Evolutionary conservation across 2,329 filamentous ascomycete genomes (phyloP).

Genomic region (Neonectria neomacrospora): DNA sequence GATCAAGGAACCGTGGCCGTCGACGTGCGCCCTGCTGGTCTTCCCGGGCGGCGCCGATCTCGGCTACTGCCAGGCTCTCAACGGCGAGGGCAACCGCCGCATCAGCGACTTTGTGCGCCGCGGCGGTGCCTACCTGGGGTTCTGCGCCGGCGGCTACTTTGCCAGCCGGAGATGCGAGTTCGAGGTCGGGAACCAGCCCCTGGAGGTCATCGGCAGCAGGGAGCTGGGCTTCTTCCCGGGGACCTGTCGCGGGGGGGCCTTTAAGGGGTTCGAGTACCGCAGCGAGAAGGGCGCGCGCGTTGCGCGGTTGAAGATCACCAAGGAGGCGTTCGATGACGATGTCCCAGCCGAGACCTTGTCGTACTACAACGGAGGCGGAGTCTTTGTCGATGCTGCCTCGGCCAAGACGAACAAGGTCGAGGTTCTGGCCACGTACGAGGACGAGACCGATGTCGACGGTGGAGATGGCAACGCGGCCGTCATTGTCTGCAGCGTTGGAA

Average conservation of each 20-base stretch:
- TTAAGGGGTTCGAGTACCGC: slow-evolving; percentile 88
- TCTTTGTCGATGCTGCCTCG: slow-evolving; percentile 83
- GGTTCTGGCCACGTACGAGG: slow-evolving; percentile 82
- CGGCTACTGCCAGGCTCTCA: slow-evolving; percentile 87
- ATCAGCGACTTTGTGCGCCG: slow-evolving; percentile 87
- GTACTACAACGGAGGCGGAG: slow-evolving; percentile 95
- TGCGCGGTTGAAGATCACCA: slow-evolving; percentile 72
- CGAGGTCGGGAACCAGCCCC: slow-evolving; percentile 78
- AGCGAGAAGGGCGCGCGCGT: slow-evolving; percentile 87
- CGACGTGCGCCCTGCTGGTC: slow-evolving; percentile 88
- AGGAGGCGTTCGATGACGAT: slow-evolving; percentile 65
- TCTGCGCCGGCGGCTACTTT: slow-evolving; percentile 97
- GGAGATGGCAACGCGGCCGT: slow-evolving; percentile 81
- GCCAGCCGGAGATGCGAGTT: slow-evolving; percentile 86
- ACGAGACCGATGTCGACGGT: slow-evolving; percentile 79
- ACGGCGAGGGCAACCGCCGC: slow-evolving; percentile 85
- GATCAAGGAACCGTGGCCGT: slow-evolving; percentile 90
- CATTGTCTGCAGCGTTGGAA: slow-evolving; percentile 83
- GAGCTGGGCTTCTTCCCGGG: slow-evolving; percentile 93
- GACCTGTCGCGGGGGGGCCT: slow-evolving; percentile 85
- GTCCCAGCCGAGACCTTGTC: slow-evolving; percentile 73
- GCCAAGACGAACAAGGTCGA: slow-evolving; percentile 74
- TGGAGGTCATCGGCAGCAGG: slow-evolving; percentile 87
- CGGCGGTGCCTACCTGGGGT: slow-evolving; percentile 87
- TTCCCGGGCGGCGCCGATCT: slow-evolving; percentile 95